These are phyloP conservation scores for Tremella yokohamensis DNA, from an alignment of 768 basidiomycete species.

Conservation along the genomic window DNA sequence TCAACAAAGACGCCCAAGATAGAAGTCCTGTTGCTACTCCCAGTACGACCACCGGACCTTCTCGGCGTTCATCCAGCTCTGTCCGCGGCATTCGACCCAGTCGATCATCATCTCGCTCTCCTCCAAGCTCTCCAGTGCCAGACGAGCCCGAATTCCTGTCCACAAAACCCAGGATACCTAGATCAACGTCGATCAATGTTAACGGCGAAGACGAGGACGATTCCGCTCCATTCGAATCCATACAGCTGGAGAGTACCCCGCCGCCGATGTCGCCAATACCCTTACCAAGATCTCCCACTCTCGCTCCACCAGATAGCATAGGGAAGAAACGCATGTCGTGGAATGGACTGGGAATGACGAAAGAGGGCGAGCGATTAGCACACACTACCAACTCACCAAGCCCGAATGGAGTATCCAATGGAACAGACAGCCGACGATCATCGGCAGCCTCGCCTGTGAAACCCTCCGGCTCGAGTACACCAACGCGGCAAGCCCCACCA, in stretches of 20 bases:
- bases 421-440: not conserved
- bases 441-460: not conserved
- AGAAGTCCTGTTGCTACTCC: too few species aligned
- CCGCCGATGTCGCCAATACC: slow-evolving; percentile 13
- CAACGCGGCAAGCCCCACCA: slow-evolving; percentile 36
- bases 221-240: slow-evolving; percentile 19
- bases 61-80: not conserved
- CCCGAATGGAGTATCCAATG: not conserved
- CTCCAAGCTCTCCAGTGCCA: slow-evolving; percentile 1
- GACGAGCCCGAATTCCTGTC: not conserved
- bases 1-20: too few species aligned
- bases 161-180: not conserved
- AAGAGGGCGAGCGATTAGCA: slow-evolving; percentile 1
- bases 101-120: slow-evolving; percentile 1
- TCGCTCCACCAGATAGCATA: not conserved
- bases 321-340: slow-evolving; percentile 8
- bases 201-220: slow-evolving; percentile 5
- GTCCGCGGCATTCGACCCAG: not conserved
- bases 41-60: not conserved
- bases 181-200: not conserved
- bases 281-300: slow-evolving; percentile 14
- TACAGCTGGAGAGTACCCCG: slow-evolving; percentile 18
- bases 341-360: slow-evolving; percentile 13
- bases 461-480: slow-evolving; percentile 5
- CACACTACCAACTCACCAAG: not conserved